A percentile compares a stretch with the other conserved stretches of the same genome.
Evolutionary conservation across 345 rosid genomes (phyloP).

Genomic region (Bruguiera sexangula): DNA sequence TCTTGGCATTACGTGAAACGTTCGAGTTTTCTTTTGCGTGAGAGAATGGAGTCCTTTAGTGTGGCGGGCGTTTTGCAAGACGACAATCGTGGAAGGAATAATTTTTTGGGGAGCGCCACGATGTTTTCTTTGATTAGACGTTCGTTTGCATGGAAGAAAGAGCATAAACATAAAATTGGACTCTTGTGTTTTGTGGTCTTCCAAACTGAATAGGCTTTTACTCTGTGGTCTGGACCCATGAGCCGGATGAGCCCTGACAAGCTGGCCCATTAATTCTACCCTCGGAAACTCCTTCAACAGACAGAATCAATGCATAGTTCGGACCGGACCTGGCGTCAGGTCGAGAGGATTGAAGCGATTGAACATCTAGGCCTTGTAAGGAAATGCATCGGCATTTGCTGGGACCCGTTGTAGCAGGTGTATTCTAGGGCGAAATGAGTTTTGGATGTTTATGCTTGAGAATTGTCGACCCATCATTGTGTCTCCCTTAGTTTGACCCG

Average conservation of each 20-base stretch:
- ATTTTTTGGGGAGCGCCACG: constrained; percentile 22
- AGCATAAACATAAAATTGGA: constrained; percentile 4
- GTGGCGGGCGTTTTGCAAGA: constrained; percentile 20
- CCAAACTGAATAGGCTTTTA: too few relatives aligned
- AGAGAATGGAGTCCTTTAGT: constrained; percentile 15
- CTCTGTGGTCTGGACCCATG: background rate
- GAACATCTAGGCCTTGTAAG: too few relatives aligned
- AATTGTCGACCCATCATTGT: too few relatives aligned
- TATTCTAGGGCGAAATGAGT: too few relatives aligned
- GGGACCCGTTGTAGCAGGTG: too few relatives aligned
- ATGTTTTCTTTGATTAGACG: background rate
- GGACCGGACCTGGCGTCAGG: too few relatives aligned
- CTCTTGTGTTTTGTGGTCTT: background rate
- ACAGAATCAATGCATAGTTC: too few relatives aligned
- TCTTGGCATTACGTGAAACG: background rate
- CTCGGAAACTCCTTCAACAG: background rate
- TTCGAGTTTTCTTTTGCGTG: constrained; percentile 13
- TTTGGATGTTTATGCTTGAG: too few relatives aligned
- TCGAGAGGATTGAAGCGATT: too few relatives aligned
- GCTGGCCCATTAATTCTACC: constrained; percentile 1
- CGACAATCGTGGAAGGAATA: constrained; percentile 37
- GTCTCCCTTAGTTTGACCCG: too few relatives aligned
- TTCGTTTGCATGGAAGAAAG: constrained; percentile 2
- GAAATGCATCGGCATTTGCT: too few relatives aligned
- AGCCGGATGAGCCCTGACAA: constrained; percentile 9